These are phyloP conservation scores for Penicillium subrubescens DNA, from an alignment of 495 filamentous ascomycete species.

Conservation along the genomic window DNA sequence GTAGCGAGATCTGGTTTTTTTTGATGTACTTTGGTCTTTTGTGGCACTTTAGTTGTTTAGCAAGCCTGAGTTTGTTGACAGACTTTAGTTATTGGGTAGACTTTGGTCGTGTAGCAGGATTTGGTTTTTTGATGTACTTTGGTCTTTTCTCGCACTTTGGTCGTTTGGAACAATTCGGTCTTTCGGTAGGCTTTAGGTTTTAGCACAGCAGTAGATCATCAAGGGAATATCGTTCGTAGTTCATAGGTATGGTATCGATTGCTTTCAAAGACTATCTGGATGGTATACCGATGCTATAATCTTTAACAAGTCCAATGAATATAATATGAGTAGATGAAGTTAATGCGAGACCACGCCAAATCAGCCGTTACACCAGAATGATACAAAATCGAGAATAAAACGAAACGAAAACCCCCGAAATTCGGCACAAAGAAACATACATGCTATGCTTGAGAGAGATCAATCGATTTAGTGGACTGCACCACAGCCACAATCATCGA, in stretches of 20 bases:
- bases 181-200: not conserved
- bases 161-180: not conserved
- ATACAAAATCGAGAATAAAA: not conserved
- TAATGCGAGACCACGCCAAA: not conserved
- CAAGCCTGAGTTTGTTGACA: too few relatives aligned
- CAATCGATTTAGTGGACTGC: conserved; percentile 27
- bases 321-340: not conserved
- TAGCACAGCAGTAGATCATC: not conserved
- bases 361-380: not conserved
- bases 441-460: not conserved
- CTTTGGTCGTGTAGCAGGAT: too few relatives aligned
- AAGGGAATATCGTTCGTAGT: not conserved
- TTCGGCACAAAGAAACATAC: not conserved
- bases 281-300: not conserved
- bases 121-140: too few relatives aligned
- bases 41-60: not conserved
- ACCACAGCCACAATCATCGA: conserved; percentile 46
- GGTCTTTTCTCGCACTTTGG: not conserved
- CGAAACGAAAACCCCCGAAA: not conserved
- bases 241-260: not conserved
- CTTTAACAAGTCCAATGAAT: not conserved
- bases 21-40: not conserved
- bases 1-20: too few relatives aligned
- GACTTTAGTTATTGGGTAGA: too few relatives aligned
- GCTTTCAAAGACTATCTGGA: not conserved